A percentile compares a stretch with the other conserved stretches of the same genome.
Conservation (phyloP, 345 rosid genomes). For the Hibiscus mutabilis region DNA sequence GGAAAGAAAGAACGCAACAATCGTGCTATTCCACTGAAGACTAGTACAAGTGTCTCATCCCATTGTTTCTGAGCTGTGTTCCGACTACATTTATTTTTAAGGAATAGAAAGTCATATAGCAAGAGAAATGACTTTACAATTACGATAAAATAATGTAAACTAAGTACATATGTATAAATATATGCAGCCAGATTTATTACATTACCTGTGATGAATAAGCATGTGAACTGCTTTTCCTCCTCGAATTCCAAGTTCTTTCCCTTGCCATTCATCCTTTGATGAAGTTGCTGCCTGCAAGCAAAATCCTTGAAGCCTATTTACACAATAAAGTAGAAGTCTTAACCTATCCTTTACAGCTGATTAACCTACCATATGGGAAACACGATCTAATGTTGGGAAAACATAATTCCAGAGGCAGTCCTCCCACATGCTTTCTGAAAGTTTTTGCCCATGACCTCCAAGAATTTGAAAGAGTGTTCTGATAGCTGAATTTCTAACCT, state of each 20-base stretch:
- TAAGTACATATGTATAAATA: too few relatives aligned
- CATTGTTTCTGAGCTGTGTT: constrained; percentile 98
- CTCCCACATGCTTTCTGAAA: constrained; percentile 94
- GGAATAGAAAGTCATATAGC: constrained; percentile 14
- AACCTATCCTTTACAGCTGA: constrained; percentile 2
- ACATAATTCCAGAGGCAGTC: constrained; percentile 96
- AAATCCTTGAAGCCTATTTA: constrained; percentile 14
- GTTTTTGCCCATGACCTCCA: constrained; percentile 92
- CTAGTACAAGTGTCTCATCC: constrained; percentile 97
- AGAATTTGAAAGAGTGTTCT: constrained; percentile 92
- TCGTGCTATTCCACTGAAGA: constrained; percentile 92
- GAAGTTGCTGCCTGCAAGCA: constrained; percentile 85
- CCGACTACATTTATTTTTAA: constrained; percentile 55
- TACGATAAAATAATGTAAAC: too few relatives aligned
- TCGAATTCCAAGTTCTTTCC: constrained; percentile 90
- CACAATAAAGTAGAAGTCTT: background rate
- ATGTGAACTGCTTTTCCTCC: constrained; percentile 97
- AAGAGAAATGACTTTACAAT: too few relatives aligned
- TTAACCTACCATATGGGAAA: constrained; percentile 78
- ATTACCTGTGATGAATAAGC: constrained; percentile 99
- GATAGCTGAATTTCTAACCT: constrained; percentile 98
- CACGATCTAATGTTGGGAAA: constrained; percentile 80
- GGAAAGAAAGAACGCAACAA: constrained; percentile 90
- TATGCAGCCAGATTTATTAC: too few relatives aligned
- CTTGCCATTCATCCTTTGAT: constrained; percentile 98